Base-by-base conservation (phyloP, 352 stramenopile genomes). In the Thalassiosira hispida region DNA sequence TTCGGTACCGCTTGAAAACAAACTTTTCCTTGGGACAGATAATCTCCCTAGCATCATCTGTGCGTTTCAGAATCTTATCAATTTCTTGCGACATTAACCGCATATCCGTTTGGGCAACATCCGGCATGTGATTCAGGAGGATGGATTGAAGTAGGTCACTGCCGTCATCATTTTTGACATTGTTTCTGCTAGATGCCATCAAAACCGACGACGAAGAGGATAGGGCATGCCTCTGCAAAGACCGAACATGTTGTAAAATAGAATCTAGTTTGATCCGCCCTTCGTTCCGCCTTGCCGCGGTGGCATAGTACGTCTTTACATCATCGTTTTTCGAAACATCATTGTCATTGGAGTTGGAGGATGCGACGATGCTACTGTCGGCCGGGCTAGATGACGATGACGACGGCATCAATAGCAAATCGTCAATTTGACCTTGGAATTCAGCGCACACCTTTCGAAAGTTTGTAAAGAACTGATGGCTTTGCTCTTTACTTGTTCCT, bases 1-100 rank as follows among this genome's bases (percentile, higher is more conserved):
- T 33, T 16, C 73, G 47, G 76, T 85, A 83, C 8, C 78, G 18
- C 18, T 38, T 46, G 64, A 85, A 85, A 14, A 81, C 47, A 67
- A 85, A 85, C 42, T 79, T 81, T 25, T 83, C 78, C 44, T 72
- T 81, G 16, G 78, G 78, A 72, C 25, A 79, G 55, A 85, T 79
- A 42, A 73, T 70, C 0, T 73, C 60, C 29, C 61, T 40, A 20
- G 52, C 57, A 18, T 74, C 56, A 60, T 84, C 77, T 6, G 77
- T 63, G 1, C 20, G 11, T 51, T 82, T 77, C 40, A 77, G 49
- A 52, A 82, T 73, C 18, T 49, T 46, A 20, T 76, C 38, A 16
- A 82, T 77, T 38, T 82, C 74, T 49, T 65, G 27, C 0, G 74
- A 73, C 7, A 77, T 2, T 35, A 82, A 52, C 35, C 74, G 66